These are phyloP conservation scores for Penicillium sp. DNA, from an alignment of 2,329 filamentous ascomycete species.

Conservation along the genomic window DNA sequence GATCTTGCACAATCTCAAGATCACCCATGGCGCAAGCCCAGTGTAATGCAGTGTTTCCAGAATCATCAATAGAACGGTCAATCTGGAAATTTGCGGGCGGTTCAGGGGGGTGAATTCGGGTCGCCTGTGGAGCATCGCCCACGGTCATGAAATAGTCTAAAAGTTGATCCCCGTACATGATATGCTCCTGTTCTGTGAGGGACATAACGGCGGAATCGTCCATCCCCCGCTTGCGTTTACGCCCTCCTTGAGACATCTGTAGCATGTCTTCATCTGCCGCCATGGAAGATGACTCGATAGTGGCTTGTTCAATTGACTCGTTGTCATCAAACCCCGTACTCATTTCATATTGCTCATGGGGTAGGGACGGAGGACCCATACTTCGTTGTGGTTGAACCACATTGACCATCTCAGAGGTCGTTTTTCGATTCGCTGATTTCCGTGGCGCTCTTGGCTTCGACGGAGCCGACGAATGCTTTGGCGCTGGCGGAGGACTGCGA, in stretches of 20 bases:
- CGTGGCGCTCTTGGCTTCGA: conserved; percentile 73
- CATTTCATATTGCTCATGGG: conserved; percentile 62
- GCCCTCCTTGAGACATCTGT: conserved; percentile 59
- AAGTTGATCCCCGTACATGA: conserved; percentile 84
- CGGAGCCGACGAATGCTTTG: conserved; percentile 69
- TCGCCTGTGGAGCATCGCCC: conserved; percentile 63
- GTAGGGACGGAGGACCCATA: conserved; percentile 34
- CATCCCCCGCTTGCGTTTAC: conserved; percentile 72
- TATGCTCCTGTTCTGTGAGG: conserved; percentile 72
- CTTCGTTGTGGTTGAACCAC: conserved; percentile 28
- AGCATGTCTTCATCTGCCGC: conserved; percentile 76
- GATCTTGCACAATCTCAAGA: conserved; percentile 78
- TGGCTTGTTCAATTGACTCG: conserved; percentile 76
- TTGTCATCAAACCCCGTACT: conserved; percentile 63
- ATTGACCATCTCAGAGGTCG: conserved; percentile 30
- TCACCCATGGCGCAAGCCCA: conserved; percentile 99
- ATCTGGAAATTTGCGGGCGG: conserved; percentile 83
- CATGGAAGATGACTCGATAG: conserved; percentile 76
- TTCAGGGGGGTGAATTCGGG: conserved; percentile 57
- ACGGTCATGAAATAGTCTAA: conserved; percentile 93
- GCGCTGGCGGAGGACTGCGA: conserved; percentile 84
- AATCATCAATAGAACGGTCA: conserved; percentile 87
- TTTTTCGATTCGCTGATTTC: conserved; percentile 52
- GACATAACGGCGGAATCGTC: conserved; percentile 54
- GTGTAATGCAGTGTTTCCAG: conserved; percentile 86